Conservation (phyloP, 768 basidiomycete species). For the Kwoniella sp. region DNA sequence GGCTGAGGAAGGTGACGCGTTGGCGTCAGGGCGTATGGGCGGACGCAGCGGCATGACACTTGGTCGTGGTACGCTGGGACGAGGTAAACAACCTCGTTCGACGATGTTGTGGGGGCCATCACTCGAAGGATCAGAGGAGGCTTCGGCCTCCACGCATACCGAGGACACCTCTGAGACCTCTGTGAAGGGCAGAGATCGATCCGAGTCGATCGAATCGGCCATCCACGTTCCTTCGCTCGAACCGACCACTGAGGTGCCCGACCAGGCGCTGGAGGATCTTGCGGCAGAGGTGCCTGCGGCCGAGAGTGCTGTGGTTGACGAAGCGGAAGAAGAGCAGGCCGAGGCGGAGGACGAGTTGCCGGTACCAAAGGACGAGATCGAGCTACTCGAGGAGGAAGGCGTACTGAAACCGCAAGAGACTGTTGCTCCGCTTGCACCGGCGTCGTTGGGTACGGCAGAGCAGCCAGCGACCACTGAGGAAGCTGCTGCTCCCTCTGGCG, state of each 20-base stretch:
- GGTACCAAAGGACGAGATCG: constrained; percentile 43
- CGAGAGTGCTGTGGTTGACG: not conserved
- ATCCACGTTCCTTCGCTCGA: constrained; percentile 9
- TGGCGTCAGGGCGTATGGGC: too few relatives aligned
- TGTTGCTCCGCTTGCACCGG: constrained; percentile 16
- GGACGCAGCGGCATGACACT: constrained; percentile 10
- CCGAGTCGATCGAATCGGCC: constrained; percentile 17
- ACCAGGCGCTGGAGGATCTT: constrained; percentile 5
- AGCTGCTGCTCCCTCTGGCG: too few relatives aligned
- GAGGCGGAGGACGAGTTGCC: constrained; percentile 2
- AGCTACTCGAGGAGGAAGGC: constrained; percentile 37
- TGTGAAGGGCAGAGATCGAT: constrained; percentile 7
- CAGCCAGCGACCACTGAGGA: too few relatives aligned
- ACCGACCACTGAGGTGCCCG: constrained; percentile 1
- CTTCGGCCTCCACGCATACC: too few relatives aligned
- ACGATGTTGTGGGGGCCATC: constrained; percentile 33
- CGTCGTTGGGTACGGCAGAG: too few relatives aligned
- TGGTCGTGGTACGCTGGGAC: constrained; percentile 23
- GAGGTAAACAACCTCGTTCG: constrained; percentile 36
- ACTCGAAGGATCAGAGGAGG: too few relatives aligned
- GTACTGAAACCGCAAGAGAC: constrained; percentile 13
- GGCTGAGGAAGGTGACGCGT: too few relatives aligned
- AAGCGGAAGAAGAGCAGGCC: not conserved
- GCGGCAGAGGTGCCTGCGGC: not conserved
- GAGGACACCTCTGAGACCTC: not conserved